Percentiles rank a stretch among this genome's conserved stretches.
These are phyloP conservation scores for Candida easanensis DNA, from an alignment of 805 yeast genomes.

Conservation along the genomic window DNA sequence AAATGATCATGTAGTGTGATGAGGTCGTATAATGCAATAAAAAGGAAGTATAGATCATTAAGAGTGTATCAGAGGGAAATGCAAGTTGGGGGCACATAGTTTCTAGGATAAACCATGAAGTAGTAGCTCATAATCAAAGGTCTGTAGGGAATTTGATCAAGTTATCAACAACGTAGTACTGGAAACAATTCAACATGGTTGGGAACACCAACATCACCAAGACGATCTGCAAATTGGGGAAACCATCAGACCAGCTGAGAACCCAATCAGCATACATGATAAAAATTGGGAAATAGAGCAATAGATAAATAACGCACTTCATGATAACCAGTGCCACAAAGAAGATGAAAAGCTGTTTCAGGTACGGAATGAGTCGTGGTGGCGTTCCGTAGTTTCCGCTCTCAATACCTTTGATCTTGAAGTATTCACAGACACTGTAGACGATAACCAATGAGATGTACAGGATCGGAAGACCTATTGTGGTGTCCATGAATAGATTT, in stretches of 20 bases:
- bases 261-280: slow-evolving; percentile 71
- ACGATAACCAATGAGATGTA: slow-evolving; percentile 54
- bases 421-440: slow-evolving; percentile 38
- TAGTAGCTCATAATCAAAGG: not conserved
- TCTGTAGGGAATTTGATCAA: slow-evolving; percentile 56
- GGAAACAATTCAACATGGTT: slow-evolving; percentile 68
- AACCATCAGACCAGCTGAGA: slow-evolving; percentile 77
- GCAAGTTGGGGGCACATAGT: too few relatives aligned
- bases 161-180: slow-evolving; percentile 68
- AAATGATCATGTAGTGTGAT: too few relatives aligned
- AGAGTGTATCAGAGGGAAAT: too few relatives aligned
- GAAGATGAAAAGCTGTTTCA: slow-evolving; percentile 71
- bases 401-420: slow-evolving; percentile 39
- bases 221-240: slow-evolving; percentile 80
- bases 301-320: slow-evolving; percentile 56
- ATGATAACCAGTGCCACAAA: slow-evolving; percentile 58
- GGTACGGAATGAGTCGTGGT: slow-evolving; percentile 58
- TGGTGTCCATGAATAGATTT: slow-evolving; percentile 85
- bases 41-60: too few relatives aligned
- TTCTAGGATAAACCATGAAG: too few relatives aligned
- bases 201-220: slow-evolving; percentile 86
- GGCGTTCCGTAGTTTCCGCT: slow-evolving; percentile 59
- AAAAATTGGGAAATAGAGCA: slow-evolving; percentile 63
- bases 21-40: too few relatives aligned
- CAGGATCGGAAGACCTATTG: slow-evolving; percentile 85